Evolutionary conservation across 139 green algal species (phyloP), one percentile per base, ranked within the genome.

Genomic region (Chlamydomonas incerta): DNA sequence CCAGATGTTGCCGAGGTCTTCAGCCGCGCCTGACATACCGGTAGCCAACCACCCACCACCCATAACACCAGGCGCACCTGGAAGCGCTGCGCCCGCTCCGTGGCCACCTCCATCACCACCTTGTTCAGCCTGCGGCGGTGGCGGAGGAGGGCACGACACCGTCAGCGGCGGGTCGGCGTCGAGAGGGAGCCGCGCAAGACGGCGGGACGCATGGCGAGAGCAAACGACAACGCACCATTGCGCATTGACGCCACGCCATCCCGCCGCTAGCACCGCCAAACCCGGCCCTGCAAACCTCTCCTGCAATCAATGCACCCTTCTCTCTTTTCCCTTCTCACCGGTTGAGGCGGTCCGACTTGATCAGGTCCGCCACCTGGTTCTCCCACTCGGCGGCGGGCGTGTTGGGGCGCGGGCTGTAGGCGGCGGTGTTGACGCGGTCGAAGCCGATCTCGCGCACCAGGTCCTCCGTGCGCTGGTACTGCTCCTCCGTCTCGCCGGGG

Each of bases 361-460:
- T 94, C 1, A 99, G 86, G 86, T 99, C 97, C 5, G 92, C 92
- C 58, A 99, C 94, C 93, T 99, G 96, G 87, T 97, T 90, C 9
- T 95, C 91, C 91, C 94, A 95, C 13, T 90, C 76, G 0, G 96
- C 97, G 29, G 97, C 97, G 3, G 97, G 97, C 10, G 97, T 99
- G 93, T 97, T 97, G 31, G 97, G 97, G 1, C 97, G 93, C 17
- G 93, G 90, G 15, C 90, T 95, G 91, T 98, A 98, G 13, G 95
- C 95, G 35, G 95, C 96, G 21, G 97, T 99, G 94, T 99, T 99
- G 81, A 99, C 97, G 8, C 94, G 90, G 95, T 99, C 97, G 90
- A 99, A 99, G 50, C 94, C 94, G 5, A 99, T 90, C 87, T 97
- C 94, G 29, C 93, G 85, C 70, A 98, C 95, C 65, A 99, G 87